These are phyloP conservation scores for Colletotrichum tropicicola DNA, from an alignment of 2,329 filamentous ascomycete genomes.

Conservation along the genomic window DNA sequence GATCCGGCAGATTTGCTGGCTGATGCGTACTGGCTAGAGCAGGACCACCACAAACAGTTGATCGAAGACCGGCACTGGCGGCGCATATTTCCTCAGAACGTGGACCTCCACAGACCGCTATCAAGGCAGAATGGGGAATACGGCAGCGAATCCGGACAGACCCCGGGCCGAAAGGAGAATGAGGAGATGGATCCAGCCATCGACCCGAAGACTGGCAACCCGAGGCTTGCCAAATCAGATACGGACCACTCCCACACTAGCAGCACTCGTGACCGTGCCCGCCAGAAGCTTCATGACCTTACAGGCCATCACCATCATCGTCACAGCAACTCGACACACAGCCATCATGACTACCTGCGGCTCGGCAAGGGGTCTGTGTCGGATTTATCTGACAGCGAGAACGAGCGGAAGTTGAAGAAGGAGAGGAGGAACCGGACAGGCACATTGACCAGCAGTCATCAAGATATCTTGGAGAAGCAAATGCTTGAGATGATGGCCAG, in stretches of 20 bases:
- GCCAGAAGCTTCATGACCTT: constrained; percentile 67
- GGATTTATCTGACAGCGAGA: constrained; percentile 68
- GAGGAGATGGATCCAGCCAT: background rate
- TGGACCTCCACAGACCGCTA: constrained; percentile 37
- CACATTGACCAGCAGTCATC: constrained; percentile 58
- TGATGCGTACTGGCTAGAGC: constrained; percentile 90
- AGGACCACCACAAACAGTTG: constrained; percentile 79
- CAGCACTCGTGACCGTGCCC: constrained; percentile 66
- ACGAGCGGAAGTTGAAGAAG: constrained; percentile 44
- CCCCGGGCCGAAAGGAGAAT: background rate
- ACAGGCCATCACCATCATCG: constrained; percentile 53
- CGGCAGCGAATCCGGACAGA: constrained; percentile 17
- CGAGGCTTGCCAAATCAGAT: constrained; percentile 39
- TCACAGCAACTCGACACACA: constrained; percentile 58
- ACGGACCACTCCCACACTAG: constrained; percentile 57
- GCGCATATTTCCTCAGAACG: constrained; percentile 69
- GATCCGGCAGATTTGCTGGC: constrained; percentile 87
- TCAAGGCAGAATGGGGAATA: constrained; percentile 37
- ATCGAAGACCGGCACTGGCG: constrained; percentile 83
- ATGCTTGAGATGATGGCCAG: constrained; percentile 69
- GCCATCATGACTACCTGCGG: constrained; percentile 61
- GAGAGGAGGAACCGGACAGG: constrained; percentile 50
- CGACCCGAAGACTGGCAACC: constrained; percentile 33
- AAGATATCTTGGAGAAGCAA: constrained; percentile 67
- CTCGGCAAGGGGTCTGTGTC: constrained; percentile 65